Evolutionary conservation across 192 early-diverging fungal genomes (phyloP).

Genomic region (Coemansia sp.): DNA sequence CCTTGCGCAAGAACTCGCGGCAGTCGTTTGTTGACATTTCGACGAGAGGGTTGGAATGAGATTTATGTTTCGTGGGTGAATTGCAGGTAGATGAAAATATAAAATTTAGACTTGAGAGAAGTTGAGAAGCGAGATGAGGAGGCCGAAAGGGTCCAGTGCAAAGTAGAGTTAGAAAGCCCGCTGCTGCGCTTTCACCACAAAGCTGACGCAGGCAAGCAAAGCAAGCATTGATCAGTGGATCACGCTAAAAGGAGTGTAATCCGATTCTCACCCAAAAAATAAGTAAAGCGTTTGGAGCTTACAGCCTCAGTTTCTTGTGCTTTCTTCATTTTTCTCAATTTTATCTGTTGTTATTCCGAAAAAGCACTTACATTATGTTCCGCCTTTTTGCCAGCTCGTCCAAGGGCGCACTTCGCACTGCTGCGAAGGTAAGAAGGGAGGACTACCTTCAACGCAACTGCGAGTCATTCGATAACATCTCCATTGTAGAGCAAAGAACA

Average conservation of each 20-base stretch:
- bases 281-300: not conserved
- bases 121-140: not conserved
- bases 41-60: not conserved
- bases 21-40: constrained; percentile 17
- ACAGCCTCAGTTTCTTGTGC: not conserved
- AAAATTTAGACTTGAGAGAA: not conserved
- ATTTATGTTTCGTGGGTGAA: not conserved
- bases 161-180: not conserved
- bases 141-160: not conserved
- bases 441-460: not conserved
- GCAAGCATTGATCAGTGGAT: not conserved
- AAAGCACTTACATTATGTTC: constrained; percentile 36
- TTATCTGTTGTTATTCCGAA: not conserved
- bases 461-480: not conserved
- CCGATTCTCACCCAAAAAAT: not conserved
- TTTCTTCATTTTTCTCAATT: not conserved
- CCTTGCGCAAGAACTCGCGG: constrained; percentile 21
- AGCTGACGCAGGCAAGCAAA: not conserved
- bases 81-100: not conserved
- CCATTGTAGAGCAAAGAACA: not conserved
- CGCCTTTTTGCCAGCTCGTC: constrained; percentile 52
- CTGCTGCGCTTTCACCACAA: constrained; percentile 6
- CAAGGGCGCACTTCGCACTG: constrained; percentile 47
- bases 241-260: not conserved
- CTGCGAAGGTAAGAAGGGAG: constrained; percentile 39